These are phyloP conservation scores for Pichia sp. DNA, from an alignment of 1,139 yeast species.

Conservation along the genomic window DNA sequence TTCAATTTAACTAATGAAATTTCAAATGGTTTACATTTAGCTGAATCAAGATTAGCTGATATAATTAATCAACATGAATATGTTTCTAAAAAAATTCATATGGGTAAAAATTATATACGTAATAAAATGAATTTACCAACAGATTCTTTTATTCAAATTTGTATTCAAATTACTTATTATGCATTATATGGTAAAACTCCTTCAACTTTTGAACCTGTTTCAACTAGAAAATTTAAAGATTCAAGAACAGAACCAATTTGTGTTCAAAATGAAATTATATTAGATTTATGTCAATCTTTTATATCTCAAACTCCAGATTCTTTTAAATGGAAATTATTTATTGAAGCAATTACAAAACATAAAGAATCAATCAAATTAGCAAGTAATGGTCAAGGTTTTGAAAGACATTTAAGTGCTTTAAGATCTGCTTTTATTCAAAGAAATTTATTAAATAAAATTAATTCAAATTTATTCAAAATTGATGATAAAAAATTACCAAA, in stretches of 20 bases:
- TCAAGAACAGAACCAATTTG: conserved; percentile 65
- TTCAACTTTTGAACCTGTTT: conserved; percentile 65
- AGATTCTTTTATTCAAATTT: conserved; percentile 62
- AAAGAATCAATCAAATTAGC: conserved; percentile 42
- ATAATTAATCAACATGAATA: conserved; percentile 63
- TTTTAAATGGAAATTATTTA: conserved; percentile 45
- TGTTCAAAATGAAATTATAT: conserved; percentile 48
- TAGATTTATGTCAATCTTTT: conserved; percentile 52
- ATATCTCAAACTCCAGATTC: conserved; percentile 42
- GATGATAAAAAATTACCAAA: conserved; percentile 30
- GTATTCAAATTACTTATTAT: conserved; percentile 64
- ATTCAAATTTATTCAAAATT: conserved; percentile 26
- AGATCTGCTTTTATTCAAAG: conserved; percentile 41
- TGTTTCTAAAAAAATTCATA: conserved; percentile 30
- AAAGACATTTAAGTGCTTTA: conserved; percentile 61
- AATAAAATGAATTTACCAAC: conserved; percentile 47
- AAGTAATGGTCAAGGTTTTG: conserved; percentile 59
- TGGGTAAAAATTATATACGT: conserved; percentile 41
- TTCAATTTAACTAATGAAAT: conserved; percentile 46
- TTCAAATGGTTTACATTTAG: conserved; percentile 47
- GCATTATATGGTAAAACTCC: conserved; percentile 65
- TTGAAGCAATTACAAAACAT: conserved; percentile 48
- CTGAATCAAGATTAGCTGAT: conserved; percentile 72
- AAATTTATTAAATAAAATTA: conserved; percentile 38
- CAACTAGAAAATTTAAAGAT: conserved; percentile 60